Evolutionary conservation across 306 rosid species (phyloP), one percentile per base, ranked within the genome.

Genomic region (Delonix regia): DNA sequence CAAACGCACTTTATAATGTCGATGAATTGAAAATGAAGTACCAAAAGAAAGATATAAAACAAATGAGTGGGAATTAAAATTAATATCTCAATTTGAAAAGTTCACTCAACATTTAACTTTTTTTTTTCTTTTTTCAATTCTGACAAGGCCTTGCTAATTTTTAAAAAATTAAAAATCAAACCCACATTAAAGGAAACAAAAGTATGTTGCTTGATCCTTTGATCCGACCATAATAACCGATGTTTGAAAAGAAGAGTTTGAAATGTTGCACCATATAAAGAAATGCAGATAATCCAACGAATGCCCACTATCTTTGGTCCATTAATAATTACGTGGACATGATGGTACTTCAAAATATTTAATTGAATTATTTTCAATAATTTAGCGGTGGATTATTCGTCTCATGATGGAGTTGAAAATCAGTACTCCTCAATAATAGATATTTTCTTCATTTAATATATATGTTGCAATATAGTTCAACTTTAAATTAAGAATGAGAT

Each of bases 321-420:
- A 48, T 30, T 62, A 38, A 53, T 73, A 11, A 36, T 44, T 73
- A 41, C 70, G 77, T 71, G 72, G 74, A 41, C 14, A 80, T 16
- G 3, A 49, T 55, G 69, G 19, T 15, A 71, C 57, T 80, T 71
- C 24, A 13, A 36, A 16, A 2, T 57, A 57, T 72, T 39, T 72
- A 51, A 62, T 64, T 27, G 60, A 24, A 8, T 24, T 56, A 56
- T 56, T 56, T 56, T 47, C 4, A 47, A 53, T 21, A 8, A 11
- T 49, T 7, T 51, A 5, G 0, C n/a, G n/a, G n/a, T n/a, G n/a
- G n/a, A n/a, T n/a, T n/a, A 30, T 30, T 30, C 4, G 4, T 30
- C 33, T 30, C 2, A 30, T 30, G 33, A 30, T 30, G 33, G 41
- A 36, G 6, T 36, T 36, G n/a, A n/a, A n/a, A n/a, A n/a, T 36